Evolutionary conservation across 2,329 filamentous ascomycete species (phyloP).

Genomic region (Pyricularia pennisetigena): DNA sequence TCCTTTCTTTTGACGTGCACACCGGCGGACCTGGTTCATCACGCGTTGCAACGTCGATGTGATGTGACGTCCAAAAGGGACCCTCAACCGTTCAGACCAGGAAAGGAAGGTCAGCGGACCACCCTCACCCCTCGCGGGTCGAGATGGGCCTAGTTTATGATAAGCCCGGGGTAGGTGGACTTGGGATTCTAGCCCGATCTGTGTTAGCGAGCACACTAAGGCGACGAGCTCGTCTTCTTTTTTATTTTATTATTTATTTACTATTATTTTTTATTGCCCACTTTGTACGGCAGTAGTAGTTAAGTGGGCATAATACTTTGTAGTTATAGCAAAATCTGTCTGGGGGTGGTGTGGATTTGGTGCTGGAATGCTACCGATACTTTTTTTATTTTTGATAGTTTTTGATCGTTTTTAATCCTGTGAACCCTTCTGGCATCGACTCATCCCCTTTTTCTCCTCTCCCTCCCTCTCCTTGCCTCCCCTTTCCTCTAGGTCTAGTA

Average conservation of each 20-base stretch:
- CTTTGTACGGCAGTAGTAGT: too few relatives aligned
- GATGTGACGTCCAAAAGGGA: not conserved
- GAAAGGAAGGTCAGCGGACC: too few relatives aligned
- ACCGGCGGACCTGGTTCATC: not conserved
- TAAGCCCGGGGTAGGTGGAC: not conserved
- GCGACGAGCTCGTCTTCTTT: not conserved
- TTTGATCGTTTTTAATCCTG: not conserved
- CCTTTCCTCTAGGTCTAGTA: not conserved
- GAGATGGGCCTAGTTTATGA: not conserved
- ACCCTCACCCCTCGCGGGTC: not conserved
- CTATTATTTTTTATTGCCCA: too few relatives aligned
- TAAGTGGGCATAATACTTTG: not conserved
- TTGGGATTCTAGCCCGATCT: not conserved
- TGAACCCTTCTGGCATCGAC: not conserved
- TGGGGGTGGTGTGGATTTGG: not conserved
- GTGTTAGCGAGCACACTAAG: not conserved
- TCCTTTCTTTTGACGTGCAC: not conserved
- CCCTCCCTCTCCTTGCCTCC: too few relatives aligned
- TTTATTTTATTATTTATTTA: too few relatives aligned
- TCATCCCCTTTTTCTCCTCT: not conserved
- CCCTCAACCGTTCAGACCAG: too few relatives aligned
- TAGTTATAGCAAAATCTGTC: not conserved
- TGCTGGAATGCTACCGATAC: not conserved
- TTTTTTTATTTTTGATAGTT: not conserved
- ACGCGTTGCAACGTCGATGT: not conserved